These are phyloP conservation scores for Bryoerythrophyllum caledonicum DNA, from an alignment of 225 moss, liverwort and hornwort genomes.

Conservation along the genomic window DNA sequence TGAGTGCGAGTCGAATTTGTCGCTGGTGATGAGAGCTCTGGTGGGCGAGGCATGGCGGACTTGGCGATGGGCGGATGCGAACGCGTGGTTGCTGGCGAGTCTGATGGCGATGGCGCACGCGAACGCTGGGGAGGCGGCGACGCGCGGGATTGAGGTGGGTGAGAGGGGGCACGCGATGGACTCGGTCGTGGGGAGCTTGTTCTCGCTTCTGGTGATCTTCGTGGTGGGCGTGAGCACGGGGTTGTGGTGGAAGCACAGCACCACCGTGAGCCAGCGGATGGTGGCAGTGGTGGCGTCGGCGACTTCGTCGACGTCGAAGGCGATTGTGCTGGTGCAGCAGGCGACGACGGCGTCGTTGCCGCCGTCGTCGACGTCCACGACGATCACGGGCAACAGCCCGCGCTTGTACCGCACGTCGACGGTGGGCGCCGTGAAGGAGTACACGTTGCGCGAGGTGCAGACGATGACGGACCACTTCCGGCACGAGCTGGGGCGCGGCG, in stretches of 20 bases:
- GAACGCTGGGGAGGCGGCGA: conserved; percentile 26
- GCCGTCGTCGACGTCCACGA: conserved; percentile 30
- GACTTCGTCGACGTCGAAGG: conserved; percentile 9
- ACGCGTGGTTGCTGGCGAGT: conserved; percentile 48
- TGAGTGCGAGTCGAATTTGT: conserved; percentile 15
- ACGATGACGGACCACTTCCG: conserved; percentile 46
- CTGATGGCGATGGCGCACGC: conserved; percentile 50
- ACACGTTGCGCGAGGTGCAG: conserved; percentile 34
- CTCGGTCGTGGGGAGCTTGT: conserved; percentile 27
- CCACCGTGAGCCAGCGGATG: conserved; percentile 1
- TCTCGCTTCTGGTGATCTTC: conserved; percentile 42
- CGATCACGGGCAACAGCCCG: conserved; percentile 32
- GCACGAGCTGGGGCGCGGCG: conserved; percentile 52
- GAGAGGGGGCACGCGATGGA: conserved; percentile 16
- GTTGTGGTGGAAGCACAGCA: conserved; percentile 32
- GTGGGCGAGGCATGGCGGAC: conserved; percentile 44
- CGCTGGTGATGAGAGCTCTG: conserved; percentile 42
- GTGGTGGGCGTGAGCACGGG: conserved; percentile 49
- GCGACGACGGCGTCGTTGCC: conserved; percentile 14
- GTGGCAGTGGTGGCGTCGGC: conserved; percentile 4
- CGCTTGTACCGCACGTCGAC: conserved; percentile 35
- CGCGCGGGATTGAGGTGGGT: not conserved
- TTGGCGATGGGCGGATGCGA: conserved; percentile 51
- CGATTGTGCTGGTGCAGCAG: conserved; percentile 23
- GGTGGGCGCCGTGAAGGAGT: conserved; percentile 50